Conservation (phyloP, 2,329 filamentous ascomycete genomes). For the Canariomyces notabilis region DNA sequence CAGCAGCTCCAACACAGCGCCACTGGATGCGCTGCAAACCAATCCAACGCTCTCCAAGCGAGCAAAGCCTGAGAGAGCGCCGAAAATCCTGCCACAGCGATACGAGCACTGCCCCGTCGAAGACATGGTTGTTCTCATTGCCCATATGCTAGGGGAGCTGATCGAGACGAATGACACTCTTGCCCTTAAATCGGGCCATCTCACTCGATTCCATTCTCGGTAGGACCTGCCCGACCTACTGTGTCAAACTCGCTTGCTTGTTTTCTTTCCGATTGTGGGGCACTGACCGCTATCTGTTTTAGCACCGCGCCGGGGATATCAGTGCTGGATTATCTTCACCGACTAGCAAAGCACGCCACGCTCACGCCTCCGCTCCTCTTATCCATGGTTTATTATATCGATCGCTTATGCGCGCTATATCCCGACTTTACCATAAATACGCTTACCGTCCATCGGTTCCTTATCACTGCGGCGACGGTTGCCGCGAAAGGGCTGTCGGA, state of each 20-base stretch:
- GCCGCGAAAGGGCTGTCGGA: constrained; percentile 94
- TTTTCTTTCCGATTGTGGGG: not conserved
- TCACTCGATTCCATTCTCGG: constrained; percentile 95
- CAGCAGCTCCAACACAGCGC: constrained; percentile 13
- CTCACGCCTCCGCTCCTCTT: constrained; percentile 89
- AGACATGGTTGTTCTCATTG: constrained; percentile 84
- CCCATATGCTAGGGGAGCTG: constrained; percentile 92
- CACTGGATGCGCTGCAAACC: constrained; percentile 22
- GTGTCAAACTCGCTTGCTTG: constrained; percentile 4
- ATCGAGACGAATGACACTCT: constrained; percentile 89
- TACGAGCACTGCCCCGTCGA: constrained; percentile 81
- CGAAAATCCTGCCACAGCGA: constrained; percentile 59
- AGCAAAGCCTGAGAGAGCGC: constrained; percentile 43
- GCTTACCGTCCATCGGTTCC: constrained; percentile 91
- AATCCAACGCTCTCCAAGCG: constrained; percentile 42
- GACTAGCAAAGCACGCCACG: constrained; percentile 89
- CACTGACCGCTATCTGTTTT: constrained; percentile 24
- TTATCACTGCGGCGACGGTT: constrained; percentile 93
- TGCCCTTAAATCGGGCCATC: constrained; percentile 75
- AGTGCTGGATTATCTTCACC: constrained; percentile 86
- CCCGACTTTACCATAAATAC: constrained; percentile 95
- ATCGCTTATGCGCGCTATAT: constrained; percentile 86
- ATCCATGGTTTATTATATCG: constrained; percentile 98
- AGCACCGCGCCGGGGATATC: constrained; percentile 80
- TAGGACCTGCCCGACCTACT: constrained; percentile 35